phyloP scores from a whole-genome alignment of 768 basidiomycete genomes.

The Tricholoma flavovirens region DNA sequence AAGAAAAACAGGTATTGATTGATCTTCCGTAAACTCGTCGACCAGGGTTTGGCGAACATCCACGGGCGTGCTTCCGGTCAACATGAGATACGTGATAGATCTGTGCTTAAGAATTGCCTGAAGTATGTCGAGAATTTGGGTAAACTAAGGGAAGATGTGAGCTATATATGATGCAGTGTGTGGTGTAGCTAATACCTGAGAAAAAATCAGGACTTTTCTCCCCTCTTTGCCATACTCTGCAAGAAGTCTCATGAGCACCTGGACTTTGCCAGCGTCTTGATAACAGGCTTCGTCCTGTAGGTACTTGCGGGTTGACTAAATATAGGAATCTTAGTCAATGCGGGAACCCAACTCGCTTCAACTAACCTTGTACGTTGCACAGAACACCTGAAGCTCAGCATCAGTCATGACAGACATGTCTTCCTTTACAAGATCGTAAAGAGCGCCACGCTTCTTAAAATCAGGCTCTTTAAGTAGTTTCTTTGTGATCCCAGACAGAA shows the following conservation, averaged over 20 bases:
- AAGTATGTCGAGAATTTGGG: constrained; percentile 91
- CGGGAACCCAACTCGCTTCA: neutral
- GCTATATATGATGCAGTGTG: neutral
- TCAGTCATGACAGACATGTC: constrained; percentile 99
- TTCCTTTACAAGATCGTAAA: constrained; percentile 86
- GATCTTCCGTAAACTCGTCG: constrained; percentile 91
- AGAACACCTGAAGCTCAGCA: constrained; percentile 87
- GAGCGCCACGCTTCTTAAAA: constrained; percentile 76
- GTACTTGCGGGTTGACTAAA: constrained; percentile 66
- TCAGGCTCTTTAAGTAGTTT: constrained; percentile 87
- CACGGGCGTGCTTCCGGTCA: constrained; percentile 92
- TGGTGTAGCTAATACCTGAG: constrained; percentile 57
- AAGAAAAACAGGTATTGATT: constrained; percentile 82
- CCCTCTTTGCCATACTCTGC: constrained; percentile 58
- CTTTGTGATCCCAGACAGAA: constrained; percentile 68
- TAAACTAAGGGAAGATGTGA: constrained; percentile 54
- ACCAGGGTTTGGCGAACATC: constrained; percentile 90
- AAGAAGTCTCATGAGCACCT: constrained; percentile 66
- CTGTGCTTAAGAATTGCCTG: constrained; percentile 72
- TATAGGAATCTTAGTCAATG: neutral
- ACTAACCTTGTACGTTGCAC: constrained; percentile 77
- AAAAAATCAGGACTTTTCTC: constrained; percentile 89
- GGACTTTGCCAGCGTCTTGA: constrained; percentile 84
- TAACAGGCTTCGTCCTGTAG: constrained; percentile 71
- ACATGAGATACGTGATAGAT: constrained; percentile 67